phyloP scores from a whole-genome alignment of 495 filamentous ascomycete genomes.

The Diplogelasinospora grovesii region DNA sequence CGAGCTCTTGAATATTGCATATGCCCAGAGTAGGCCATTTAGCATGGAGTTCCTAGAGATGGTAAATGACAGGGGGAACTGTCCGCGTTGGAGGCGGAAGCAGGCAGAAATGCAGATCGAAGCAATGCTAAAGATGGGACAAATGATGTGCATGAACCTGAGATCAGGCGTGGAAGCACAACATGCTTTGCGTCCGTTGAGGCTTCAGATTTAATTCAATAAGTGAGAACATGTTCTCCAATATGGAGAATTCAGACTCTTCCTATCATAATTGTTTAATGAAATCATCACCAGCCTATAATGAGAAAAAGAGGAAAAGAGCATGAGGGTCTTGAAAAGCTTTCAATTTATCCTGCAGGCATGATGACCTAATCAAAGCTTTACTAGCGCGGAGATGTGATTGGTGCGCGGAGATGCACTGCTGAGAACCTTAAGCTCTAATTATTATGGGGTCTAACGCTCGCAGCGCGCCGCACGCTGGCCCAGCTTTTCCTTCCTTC shows the following conservation, averaged over 20 bases:
- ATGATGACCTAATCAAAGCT: constrained; percentile 11
- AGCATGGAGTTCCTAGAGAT: no score
- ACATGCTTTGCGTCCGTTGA: constrained; percentile 6
- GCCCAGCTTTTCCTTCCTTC: not conserved
- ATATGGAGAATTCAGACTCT: constrained; percentile 47
- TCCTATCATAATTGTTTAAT: constrained; percentile 49
- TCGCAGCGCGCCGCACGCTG: no score
- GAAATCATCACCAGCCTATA: constrained; percentile 52
- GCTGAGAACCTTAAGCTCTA: no score
- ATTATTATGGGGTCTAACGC: no score
- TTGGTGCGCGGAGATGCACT: no score
- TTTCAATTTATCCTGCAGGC: constrained; percentile 5
- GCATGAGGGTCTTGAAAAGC: constrained; percentile 1
- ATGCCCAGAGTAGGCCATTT: no score
- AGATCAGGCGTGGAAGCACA: constrained; percentile 7
- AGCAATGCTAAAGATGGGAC: constrained; percentile 1
- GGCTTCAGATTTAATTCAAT: constrained; percentile 52
- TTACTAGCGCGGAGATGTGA: no score
- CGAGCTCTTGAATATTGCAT: no score
- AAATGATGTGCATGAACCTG: not conserved
- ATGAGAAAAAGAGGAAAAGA: constrained; percentile 14
- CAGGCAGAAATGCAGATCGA: constrained; percentile 1
- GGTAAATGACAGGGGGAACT: no score
- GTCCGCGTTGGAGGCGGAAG: no score
- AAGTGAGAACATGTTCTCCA: constrained; percentile 50